A percentile compares a stretch with the other conserved stretches of the same genome.
phyloP scores from a whole-genome alignment of 345 rosid species.

The Turritis glabra region DNA sequence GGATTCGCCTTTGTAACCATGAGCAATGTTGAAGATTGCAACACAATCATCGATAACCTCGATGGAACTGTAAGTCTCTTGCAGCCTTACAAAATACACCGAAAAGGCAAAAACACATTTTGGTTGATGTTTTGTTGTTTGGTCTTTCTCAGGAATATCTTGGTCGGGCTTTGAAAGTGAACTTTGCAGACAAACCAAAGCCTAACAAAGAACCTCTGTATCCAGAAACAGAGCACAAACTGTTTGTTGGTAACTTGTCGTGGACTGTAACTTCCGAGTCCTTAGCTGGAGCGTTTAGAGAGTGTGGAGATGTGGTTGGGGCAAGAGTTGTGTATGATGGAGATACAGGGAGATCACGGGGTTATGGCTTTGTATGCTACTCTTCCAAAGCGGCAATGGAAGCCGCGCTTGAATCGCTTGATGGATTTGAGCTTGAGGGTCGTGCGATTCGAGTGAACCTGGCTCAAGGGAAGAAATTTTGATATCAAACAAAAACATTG shows the following conservation, averaged over 20 bases:
- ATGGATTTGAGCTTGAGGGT: constrained; percentile 83
- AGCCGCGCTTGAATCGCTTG: constrained; percentile 62
- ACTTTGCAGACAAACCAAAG: constrained; percentile 72
- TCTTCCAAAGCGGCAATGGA: constrained; percentile 74
- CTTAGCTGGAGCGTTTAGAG: constrained; percentile 64
- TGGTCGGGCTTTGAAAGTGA: constrained; percentile 72
- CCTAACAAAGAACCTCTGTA: constrained; percentile 61
- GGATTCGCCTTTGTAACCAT: constrained; percentile 94
- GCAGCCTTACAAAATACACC: background rate
- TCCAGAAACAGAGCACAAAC: constrained; percentile 82
- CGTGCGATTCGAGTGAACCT: constrained; percentile 69
- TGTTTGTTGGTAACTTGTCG: constrained; percentile 83
- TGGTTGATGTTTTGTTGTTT: background rate
- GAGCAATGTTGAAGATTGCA: constrained; percentile 82
- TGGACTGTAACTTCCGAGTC: constrained; percentile 84
- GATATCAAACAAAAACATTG: constrained; percentile 21
- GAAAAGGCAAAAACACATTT: background rate
- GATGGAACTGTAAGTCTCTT: constrained; percentile 77
- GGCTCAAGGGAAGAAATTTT: constrained; percentile 66
- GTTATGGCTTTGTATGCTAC: constrained; percentile 83
- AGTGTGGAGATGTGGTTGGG: constrained; percentile 75
- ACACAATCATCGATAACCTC: constrained; percentile 66
- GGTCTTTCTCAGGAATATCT: constrained; percentile 55
- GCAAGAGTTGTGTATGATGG: constrained; percentile 89
- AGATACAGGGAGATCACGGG: constrained; percentile 77